Evolutionary conservation across 192 early-diverging fungal genomes (phyloP).

Genomic region (Coemansia sp.): DNA sequence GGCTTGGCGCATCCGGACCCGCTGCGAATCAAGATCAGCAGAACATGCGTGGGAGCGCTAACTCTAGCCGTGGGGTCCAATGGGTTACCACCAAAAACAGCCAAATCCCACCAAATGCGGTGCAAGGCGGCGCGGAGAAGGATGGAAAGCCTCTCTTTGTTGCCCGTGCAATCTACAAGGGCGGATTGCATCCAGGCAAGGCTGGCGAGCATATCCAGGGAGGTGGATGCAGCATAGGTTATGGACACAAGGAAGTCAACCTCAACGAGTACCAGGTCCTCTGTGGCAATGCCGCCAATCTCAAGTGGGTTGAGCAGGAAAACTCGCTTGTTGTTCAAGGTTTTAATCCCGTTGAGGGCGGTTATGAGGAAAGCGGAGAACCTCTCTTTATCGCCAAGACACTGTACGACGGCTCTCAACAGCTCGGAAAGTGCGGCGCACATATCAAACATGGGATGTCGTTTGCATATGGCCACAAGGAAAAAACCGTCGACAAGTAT

Average conservation of each 20-base stretch:
- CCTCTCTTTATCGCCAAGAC: constrained; percentile 56
- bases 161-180: constrained; percentile 57
- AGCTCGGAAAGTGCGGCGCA: constrained; percentile 55
- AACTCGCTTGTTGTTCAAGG: constrained; percentile 46
- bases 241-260: constrained; percentile 58
- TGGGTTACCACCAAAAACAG: constrained; percentile 31
- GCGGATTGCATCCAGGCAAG: constrained; percentile 53
- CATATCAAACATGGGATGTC: constrained; percentile 56
- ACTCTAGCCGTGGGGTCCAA: constrained; percentile 12
- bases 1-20: background rate
- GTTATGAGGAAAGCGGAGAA: constrained; percentile 51
- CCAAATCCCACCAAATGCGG: constrained; percentile 49
- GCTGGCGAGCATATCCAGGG: constrained; percentile 50
- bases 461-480: constrained; percentile 54
- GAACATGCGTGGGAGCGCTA: constrained; percentile 7
- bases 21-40: background rate
- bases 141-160: constrained; percentile 62
- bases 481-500: constrained; percentile 38
- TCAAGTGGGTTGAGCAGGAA: constrained; percentile 57
- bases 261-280: constrained; percentile 59
- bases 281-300: constrained; percentile 57
- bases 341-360: constrained; percentile 37
- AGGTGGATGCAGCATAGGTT: constrained; percentile 57
- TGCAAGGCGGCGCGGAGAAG: constrained; percentile 59
- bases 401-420: constrained; percentile 48